Evolutionary conservation across 371 early-diverging fungal genomes (phyloP), one percentile per base, ranked within the genome.

Genomic region (Parasitella parasitica): DNA sequence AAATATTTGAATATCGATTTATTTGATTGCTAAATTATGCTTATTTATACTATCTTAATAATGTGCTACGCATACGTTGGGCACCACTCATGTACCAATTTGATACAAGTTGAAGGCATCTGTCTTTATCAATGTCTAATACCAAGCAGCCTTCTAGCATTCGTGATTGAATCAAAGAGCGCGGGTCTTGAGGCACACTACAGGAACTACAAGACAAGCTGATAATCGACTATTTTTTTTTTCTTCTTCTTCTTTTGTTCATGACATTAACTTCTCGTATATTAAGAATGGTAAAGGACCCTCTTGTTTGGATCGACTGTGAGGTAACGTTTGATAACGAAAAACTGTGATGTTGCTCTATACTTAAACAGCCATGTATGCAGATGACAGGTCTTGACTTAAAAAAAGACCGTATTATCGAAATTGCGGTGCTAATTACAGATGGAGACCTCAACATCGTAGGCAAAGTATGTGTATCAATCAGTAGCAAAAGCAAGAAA

Each of bases 231-330:
- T 22, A 4, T 6, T 38, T 38, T 15, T 15, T 49, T 59, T 59
- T 48, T 35, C 30, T 22, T 36, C 12, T 27, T 49, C n/a, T n/a
- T n/a, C n/a, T 36, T 24, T 34, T 35, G 9, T 35, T 57, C 28
- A 30, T 34, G 36, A 48, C 15, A 13, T 26, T 24, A 13, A 43
- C 43, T 20, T 43, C 43, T 43, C 43, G 43, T 20, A 43, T 56
- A 41, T 43, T 22, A 13, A 73, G 50, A 50, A 74, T 76, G 76
- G 74, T 79, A 15, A 70, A 70, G 20, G 62, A 70, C 41, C 89
- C 91, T 26, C 77, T 95, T 37, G 92, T 96, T 28, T 96, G 96
- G 96, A 89, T 96, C 61, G 96, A 96, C 67, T 91, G 94, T 65
- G 94, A 94, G 73, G 87, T 82, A 35, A 49, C 24, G 11, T 9